Evolutionary conservation across 2,329 filamentous ascomycete species (phyloP).

Genomic region (Aspergillus sp.): DNA sequence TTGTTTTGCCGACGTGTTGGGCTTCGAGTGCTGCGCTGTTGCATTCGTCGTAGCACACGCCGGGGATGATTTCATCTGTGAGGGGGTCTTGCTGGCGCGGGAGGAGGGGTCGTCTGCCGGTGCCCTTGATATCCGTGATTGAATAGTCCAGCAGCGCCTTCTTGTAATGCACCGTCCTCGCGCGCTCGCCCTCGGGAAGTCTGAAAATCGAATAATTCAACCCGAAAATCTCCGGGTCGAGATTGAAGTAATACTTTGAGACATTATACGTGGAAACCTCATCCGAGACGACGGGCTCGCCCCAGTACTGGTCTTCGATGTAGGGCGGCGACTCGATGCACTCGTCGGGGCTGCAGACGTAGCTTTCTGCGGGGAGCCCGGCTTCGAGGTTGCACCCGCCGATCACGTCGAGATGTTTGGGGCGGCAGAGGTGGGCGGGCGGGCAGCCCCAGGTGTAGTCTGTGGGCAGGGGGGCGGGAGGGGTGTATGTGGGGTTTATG

Average conservation of each 20-base stretch:
- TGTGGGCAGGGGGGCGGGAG: constrained; percentile 28
- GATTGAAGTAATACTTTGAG: constrained; percentile 64
- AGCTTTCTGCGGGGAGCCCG: constrained; percentile 41
- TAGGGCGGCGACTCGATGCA: constrained; percentile 41
- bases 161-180: constrained; percentile 13
- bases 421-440: constrained; percentile 48
- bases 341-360: constrained; percentile 43
- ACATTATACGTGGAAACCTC: constrained; percentile 49
- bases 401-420: constrained; percentile 30
- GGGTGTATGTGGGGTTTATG: constrained; percentile 37
- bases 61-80: constrained; percentile 39
- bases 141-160: neutral
- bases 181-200: constrained; percentile 27
- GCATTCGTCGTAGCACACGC: constrained; percentile 58
- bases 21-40: constrained; percentile 56
- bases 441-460: constrained; percentile 46
- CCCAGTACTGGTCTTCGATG: constrained; percentile 33
- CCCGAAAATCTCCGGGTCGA: constrained; percentile 65
- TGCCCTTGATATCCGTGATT: neutral
- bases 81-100: constrained; percentile 37
- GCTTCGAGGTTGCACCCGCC: constrained; percentile 43
- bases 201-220: constrained; percentile 66
- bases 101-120: constrained; percentile 11
- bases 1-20: constrained; percentile 53
- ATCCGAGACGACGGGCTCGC: constrained; percentile 25